Base-by-base conservation (phyloP, 1,284 basidiomycete genomes). In the Irpex sp. region DNA sequence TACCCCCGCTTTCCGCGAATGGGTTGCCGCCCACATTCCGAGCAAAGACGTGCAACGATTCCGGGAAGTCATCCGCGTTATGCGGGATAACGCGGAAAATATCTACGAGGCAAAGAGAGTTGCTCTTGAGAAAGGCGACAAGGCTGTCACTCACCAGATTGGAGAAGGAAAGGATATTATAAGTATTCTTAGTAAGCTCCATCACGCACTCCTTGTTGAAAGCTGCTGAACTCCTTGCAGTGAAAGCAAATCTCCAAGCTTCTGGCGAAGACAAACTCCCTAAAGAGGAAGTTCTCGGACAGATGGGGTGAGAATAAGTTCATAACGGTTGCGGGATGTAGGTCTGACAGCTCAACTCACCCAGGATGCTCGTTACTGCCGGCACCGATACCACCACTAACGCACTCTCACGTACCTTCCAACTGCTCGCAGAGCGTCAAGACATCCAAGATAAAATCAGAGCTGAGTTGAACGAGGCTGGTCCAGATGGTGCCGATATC, bases 161-260 rank as follows among this genome's bases (percentile, higher is more conserved):
- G 75, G 71, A 3, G 68, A 76, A 57, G 80, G 78, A 5, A 79
- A 78, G 63, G 82, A 84, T 66, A 72, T 82, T 56, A 76, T 82
- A 67, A 81, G 79, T 60, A 75, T 82, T n/a, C 61, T 75, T 2
- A 61, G 75, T 83, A 56, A 69, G 80, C 31, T 34, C 31, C 5
- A 34, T 34, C 31, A 34, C 1, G 31, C 5, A 72, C 47, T n/a
- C 19, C 4, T 34, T 52, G 13, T 59, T 37, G 38, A 34, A 38
- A n/a, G 3, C 15, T 17, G 26, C 38, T 38, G 21, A 54, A 19
- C 6, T 37, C 15, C 26, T 4, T 44, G 13, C 65, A 69, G 74
- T 75, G 4, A 68, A 63, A 49, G 74, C 69, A 26, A 74, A 74
- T 58, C 67, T 68, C 62, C 49, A 64, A 4, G 70, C 74, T 5